Conservation (phyloP, 768 basidiomycete species). For the Amanita pseudoporphyria region DNA sequence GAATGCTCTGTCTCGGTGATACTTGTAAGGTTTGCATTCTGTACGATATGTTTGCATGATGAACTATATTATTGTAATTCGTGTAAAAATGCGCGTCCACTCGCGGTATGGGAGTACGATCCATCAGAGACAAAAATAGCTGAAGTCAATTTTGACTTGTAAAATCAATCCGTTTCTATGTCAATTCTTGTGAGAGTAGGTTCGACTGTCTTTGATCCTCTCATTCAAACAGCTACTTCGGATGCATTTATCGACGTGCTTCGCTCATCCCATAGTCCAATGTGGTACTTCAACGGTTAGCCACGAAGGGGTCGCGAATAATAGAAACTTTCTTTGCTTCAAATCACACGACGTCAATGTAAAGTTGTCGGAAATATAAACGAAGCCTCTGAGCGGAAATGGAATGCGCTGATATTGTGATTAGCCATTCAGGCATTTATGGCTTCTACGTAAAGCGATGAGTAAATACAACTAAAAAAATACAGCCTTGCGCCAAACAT, state of each 20-base stretch:
- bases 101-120: too few species aligned
- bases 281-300: constrained; percentile 20
- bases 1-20: too few species aligned
- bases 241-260: constrained; percentile 49
- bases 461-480: constrained; percentile 5
- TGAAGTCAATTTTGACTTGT: too few species aligned
- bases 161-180: too few species aligned
- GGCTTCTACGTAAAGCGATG: not conserved
- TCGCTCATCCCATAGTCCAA: constrained; percentile 53
- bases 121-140: too few species aligned
- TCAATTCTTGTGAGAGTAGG: constrained; percentile 78
- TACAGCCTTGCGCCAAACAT: too few species aligned
- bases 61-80: too few species aligned
- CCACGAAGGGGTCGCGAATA: not conserved
- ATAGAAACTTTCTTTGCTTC: not conserved
- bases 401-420: constrained; percentile 61
- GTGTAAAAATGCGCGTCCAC: too few species aligned
- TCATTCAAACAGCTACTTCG: constrained; percentile 54
- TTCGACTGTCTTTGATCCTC: constrained; percentile 75
- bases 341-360: constrained; percentile 36
- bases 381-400: constrained; percentile 60
- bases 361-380: constrained; percentile 66
- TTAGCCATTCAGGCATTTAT: constrained; percentile 87
- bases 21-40: too few species aligned
- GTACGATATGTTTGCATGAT: too few species aligned